These are phyloP conservation scores for Pisolithus sp. DNA, from an alignment of 768 basidiomycete species.

Conservation along the genomic window DNA sequence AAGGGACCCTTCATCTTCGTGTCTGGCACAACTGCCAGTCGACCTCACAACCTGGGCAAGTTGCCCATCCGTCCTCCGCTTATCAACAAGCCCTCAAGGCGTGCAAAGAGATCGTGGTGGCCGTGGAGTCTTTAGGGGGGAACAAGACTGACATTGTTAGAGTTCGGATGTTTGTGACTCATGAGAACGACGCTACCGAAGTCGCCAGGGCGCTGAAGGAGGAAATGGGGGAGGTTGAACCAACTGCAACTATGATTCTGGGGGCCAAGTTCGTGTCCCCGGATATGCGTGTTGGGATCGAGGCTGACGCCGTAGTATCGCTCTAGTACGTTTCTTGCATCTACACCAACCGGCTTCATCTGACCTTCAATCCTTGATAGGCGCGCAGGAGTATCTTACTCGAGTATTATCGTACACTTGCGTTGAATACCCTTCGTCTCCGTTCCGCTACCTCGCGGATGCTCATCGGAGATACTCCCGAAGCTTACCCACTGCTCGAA, in stretches of 20 bases:
- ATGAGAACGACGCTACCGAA: conserved; percentile 33
- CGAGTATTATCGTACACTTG: no score
- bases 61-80: conserved; percentile 40
- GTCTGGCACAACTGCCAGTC: conserved; percentile 47
- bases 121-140: conserved; percentile 40
- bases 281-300: conserved; percentile 51
- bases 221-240: conserved; percentile 34
- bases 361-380: background rate
- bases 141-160: conserved; percentile 38
- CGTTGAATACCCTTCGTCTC: no score
- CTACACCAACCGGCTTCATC: background rate
- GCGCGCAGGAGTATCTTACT: no score
- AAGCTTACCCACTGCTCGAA: no score
- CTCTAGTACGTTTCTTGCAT: background rate
- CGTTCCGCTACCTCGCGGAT: no score
- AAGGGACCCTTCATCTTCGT: conserved; percentile 48
- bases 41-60: conserved; percentile 32
- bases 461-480: no score
- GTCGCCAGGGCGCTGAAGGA: conserved; percentile 36
- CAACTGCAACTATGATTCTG: conserved; percentile 50
- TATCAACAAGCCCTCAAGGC: conserved; percentile 39
- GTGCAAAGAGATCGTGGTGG: conserved; percentile 39
- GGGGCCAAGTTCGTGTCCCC: conserved; percentile 39
- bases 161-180: conserved; percentile 44
- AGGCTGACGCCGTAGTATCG: conserved; percentile 39